A percentile compares a stretch with the other conserved stretches of the same genome.
These are phyloP conservation scores for Fusarium tricinctum DNA, from an alignment of 2,329 filamentous ascomycete genomes.

Conservation along the genomic window DNA sequence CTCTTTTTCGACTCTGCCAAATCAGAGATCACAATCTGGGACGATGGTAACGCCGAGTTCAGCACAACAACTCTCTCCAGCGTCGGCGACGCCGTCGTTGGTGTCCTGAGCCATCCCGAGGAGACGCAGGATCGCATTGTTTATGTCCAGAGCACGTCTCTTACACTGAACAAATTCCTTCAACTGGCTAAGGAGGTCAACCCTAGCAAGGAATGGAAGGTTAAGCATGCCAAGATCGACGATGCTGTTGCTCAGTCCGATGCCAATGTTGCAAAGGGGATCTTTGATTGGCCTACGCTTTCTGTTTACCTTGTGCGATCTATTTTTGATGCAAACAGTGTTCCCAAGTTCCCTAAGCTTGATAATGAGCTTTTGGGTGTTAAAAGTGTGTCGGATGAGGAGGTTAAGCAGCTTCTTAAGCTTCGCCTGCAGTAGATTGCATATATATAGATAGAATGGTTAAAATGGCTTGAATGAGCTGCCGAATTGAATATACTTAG, in stretches of 20 bases:
- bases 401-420: slow-evolving; percentile 55
- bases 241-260: slow-evolving; percentile 49
- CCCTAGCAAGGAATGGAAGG: slow-evolving; percentile 62
- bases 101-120: slow-evolving; percentile 62
- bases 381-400: slow-evolving; percentile 57
- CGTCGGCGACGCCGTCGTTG: slow-evolving; percentile 63
- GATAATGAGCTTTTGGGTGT: slow-evolving; percentile 64
- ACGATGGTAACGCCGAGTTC: slow-evolving; percentile 65
- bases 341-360: slow-evolving; percentile 53
- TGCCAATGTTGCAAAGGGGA: slow-evolving; percentile 51
- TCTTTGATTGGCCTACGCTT: slow-evolving; percentile 51
- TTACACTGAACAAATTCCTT: slow-evolving; percentile 62
- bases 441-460: accelerated
- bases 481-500: too few relatives aligned
- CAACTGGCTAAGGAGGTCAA: slow-evolving; percentile 63
- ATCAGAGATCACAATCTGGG: slow-evolving; percentile 59
- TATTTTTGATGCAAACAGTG: slow-evolving; percentile 53
- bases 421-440: slow-evolving; percentile 29
- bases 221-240: slow-evolving; percentile 55
- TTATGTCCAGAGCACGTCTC: slow-evolving; percentile 59
- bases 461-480: background rate
- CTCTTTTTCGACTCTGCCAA: slow-evolving; percentile 61
- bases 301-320: slow-evolving; percentile 52
- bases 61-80: slow-evolving; percentile 62
- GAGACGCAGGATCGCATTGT: slow-evolving; percentile 68